phyloP scores from a whole-genome alignment of 2,329 filamentous ascomycete genomes.

The Nemania abortiva region DNA sequence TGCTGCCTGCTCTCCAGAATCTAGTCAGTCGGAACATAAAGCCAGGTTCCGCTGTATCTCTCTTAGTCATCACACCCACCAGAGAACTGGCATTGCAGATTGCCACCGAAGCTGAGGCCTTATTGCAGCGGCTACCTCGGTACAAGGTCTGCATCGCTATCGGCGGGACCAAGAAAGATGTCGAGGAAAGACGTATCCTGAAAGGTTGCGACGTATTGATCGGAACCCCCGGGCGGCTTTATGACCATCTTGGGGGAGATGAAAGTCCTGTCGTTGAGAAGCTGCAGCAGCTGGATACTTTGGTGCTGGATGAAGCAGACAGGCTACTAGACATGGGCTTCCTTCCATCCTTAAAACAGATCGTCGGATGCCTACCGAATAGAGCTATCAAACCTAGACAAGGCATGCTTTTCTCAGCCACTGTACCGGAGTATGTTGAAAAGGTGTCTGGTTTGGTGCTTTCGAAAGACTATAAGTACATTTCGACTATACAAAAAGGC shows the following conservation, averaged over 20 bases:
- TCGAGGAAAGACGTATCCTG: conserved; percentile 77
- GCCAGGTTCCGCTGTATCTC: conserved; percentile 60
- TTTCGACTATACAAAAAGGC: conserved; percentile 81
- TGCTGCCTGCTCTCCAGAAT: conserved; percentile 84
- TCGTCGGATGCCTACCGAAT: conserved; percentile 76
- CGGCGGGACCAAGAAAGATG: conserved; percentile 80
- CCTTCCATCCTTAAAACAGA: conserved; percentile 80
- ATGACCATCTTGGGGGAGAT: conserved; percentile 82
- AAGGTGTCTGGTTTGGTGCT: conserved; percentile 78
- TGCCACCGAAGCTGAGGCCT: conserved; percentile 75
- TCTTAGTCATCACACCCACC: conserved; percentile 77
- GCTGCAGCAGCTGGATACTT: conserved; percentile 76
- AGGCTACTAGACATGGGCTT: conserved; percentile 87
- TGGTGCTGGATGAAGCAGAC: conserved; percentile 88
- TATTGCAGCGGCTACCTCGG: conserved; percentile 78
- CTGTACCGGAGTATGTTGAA: conserved; percentile 82
- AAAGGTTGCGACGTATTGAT: conserved; percentile 83
- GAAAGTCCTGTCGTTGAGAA: conserved; percentile 75
- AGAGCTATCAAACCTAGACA: conserved; percentile 70
- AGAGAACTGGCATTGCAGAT: conserved; percentile 79
- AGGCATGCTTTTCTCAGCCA: conserved; percentile 88
- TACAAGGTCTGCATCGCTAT: conserved; percentile 84
- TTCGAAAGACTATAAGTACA: conserved; percentile 79
- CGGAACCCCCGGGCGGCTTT: conserved; percentile 81
- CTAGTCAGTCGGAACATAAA: conserved; percentile 65